Evolutionary conservation across 2,329 filamentous ascomycete species (phyloP).

Genomic region (Apiospora sp.): DNA sequence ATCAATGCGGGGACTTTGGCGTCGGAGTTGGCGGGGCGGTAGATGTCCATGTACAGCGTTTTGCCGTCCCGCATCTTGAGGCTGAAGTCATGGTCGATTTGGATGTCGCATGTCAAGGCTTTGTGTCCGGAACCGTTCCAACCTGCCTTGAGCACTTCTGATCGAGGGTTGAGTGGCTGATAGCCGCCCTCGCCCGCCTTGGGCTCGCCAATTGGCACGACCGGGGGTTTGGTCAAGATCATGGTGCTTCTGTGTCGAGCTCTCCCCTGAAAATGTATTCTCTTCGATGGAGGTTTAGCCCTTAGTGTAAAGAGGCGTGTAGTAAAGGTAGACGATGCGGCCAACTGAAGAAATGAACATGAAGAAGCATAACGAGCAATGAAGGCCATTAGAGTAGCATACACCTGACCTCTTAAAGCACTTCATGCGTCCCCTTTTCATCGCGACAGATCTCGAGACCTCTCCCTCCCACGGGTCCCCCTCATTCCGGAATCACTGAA

Average conservation of each 20-base stretch:
- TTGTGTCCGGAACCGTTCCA: conserved; percentile 27
- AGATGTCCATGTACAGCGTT: conserved; percentile 35
- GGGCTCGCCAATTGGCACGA: conserved; percentile 27
- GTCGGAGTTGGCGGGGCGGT: conserved; percentile 30
- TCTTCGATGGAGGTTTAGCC: too few species aligned
- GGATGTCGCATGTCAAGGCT: conserved; percentile 24
- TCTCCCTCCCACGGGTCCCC: not conserved
- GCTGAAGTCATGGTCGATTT: conserved; percentile 31
- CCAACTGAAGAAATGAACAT: not conserved
- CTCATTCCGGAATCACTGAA: conserved; percentile 7
- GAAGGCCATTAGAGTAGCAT: not conserved
- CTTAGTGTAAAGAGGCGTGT: accelerated
- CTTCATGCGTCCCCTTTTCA: not conserved
- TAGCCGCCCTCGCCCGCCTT: conserved; percentile 27
- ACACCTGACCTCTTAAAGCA: not conserved
- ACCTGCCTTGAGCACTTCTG: conserved; percentile 26
- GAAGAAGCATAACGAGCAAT: not conserved
- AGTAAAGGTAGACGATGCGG: too few species aligned
- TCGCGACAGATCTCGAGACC: not conserved
- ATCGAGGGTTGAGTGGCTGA: conserved; percentile 25
- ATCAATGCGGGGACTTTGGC: conserved; percentile 34
- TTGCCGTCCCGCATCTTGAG: conserved; percentile 36
- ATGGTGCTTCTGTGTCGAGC: not conserved
- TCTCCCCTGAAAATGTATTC: not conserved
- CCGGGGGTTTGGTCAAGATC: conserved; percentile 18